These are phyloP conservation scores for Solanum dulcamara DNA, from an alignment of 257 asterid species.

Conservation along the genomic window DNA sequence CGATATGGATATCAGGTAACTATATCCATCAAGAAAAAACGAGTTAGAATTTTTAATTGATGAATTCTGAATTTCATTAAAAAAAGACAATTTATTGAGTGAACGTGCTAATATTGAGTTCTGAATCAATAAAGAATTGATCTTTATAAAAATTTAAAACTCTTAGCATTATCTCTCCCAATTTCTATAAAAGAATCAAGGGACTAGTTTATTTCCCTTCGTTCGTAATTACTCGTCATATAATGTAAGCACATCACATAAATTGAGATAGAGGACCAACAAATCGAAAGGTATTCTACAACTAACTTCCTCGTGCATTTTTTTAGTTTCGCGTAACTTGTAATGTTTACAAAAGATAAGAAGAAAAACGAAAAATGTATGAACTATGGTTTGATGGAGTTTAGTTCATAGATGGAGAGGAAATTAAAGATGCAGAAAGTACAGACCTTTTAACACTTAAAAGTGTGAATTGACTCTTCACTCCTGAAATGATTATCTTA, in stretches of 20 bases:
- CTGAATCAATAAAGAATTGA: too few relatives aligned
- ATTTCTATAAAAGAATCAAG: too few relatives aligned
- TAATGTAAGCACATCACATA: background rate
- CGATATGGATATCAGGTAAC: background rate
- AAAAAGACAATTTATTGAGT: too few relatives aligned
- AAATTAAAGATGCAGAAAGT: background rate
- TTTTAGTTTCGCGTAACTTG: background rate
- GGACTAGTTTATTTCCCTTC: too few relatives aligned
- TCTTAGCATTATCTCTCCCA: too few relatives aligned
- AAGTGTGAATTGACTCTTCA: background rate
- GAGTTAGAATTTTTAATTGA: too few relatives aligned
- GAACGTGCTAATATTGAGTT: too few relatives aligned
- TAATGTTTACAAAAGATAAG: background rate
- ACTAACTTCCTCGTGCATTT: background rate
- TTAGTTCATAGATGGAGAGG: background rate
- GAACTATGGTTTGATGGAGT: background rate
- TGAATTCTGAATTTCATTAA: too few relatives aligned
- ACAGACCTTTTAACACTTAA: background rate
- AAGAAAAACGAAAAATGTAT: background rate
- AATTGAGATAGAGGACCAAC: background rate
- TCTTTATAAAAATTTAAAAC: too few relatives aligned
- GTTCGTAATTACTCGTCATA: too few relatives aligned
- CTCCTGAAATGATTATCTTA: background rate
- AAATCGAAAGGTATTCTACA: background rate
- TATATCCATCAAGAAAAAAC: background rate